A percentile compares a stretch with the other conserved stretches of the same genome.
These are phyloP conservation scores for Globisporangium abappressorium DNA, from an alignment of 352 stramenopile genomes.

Conservation along the genomic window DNA sequence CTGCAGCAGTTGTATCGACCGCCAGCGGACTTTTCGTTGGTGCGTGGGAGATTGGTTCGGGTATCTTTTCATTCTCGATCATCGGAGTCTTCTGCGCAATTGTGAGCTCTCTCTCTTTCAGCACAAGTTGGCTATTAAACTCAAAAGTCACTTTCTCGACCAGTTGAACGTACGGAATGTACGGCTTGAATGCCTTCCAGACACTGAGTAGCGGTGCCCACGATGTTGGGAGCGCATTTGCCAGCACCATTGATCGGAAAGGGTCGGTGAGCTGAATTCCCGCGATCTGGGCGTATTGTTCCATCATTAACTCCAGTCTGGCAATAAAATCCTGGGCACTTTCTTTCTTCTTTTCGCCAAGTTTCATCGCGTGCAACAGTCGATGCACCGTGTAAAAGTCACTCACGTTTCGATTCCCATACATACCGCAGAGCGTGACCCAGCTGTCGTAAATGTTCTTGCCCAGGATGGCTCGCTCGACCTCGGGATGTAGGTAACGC, in stretches of 20 bases:
- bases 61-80: not conserved
- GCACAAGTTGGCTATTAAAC: conserved; percentile 14
- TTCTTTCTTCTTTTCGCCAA: conserved; percentile 44
- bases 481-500: conserved; percentile 41
- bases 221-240: conserved; percentile 28
- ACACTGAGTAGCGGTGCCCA: conserved; percentile 28
- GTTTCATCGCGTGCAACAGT: conserved; percentile 36
- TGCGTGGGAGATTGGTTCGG: not conserved
- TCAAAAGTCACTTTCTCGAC: conserved; percentile 32
- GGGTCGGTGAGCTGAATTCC: conserved; percentile 39
- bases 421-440: conserved; percentile 41
- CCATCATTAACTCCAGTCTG: conserved; percentile 36
- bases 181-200: conserved; percentile 35
- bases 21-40: not conserved
- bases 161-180: conserved; percentile 40
- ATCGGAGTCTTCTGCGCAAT: not conserved
- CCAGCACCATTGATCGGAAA: conserved; percentile 36
- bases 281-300: conserved; percentile 36
- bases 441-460: conserved; percentile 57
- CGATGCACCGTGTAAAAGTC: conserved; percentile 45
- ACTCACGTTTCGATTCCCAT: conserved; percentile 30
- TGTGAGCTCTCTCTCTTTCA: conserved; percentile 20
- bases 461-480: conserved; percentile 41
- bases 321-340: conserved; percentile 35
- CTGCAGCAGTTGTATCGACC: not conserved